These are phyloP conservation scores for Fusarium stilboides DNA, from an alignment of 2,329 filamentous ascomycete species.

Conservation along the genomic window DNA sequence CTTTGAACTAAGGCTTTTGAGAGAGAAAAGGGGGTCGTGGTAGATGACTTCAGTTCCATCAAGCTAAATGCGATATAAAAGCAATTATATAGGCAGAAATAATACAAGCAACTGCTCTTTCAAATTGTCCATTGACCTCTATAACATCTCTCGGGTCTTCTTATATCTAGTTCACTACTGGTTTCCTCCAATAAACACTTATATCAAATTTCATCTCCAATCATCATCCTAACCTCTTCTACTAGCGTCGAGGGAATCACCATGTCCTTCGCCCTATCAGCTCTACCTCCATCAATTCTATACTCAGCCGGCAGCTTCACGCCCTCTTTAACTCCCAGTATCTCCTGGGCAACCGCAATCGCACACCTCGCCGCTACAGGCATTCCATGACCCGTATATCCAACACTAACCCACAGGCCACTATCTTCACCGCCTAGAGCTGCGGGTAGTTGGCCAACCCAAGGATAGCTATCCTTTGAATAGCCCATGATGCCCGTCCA, in stretches of 20 bases:
- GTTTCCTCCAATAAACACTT: background rate
- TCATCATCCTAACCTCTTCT: slow-evolving; percentile 48
- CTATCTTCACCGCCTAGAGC: slow-evolving; percentile 59
- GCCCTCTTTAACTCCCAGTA: slow-evolving; percentile 60
- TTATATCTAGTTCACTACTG: background rate
- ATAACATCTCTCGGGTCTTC: too few relatives aligned
- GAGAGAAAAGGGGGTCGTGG: too few relatives aligned
- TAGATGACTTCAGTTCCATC: too few relatives aligned
- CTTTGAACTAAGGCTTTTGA: too few relatives aligned
- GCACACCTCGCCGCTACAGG: slow-evolving; percentile 78
- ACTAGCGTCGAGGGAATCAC: slow-evolving; percentile 45
- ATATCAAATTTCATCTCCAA: slow-evolving; percentile 29
- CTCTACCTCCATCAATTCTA: slow-evolving; percentile 55
- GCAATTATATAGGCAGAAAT: too few relatives aligned
- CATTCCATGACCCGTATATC: slow-evolving; percentile 84
- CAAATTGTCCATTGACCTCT: too few relatives aligned
- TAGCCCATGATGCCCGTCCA: slow-evolving; percentile 90
- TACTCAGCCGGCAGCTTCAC: slow-evolving; percentile 63
- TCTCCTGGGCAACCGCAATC: slow-evolving; percentile 73
- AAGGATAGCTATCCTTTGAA: slow-evolving; percentile 76
- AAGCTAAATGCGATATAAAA: too few relatives aligned
- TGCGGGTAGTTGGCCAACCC: slow-evolving; percentile 77
- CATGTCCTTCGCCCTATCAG: slow-evolving; percentile 39
- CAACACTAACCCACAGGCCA: slow-evolving; percentile 75
- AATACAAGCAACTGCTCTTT: too few relatives aligned